These are phyloP conservation scores for Podospora pseudoanserina DNA, from an alignment of 495 filamentous ascomycete genomes.

Conservation along the genomic window DNA sequence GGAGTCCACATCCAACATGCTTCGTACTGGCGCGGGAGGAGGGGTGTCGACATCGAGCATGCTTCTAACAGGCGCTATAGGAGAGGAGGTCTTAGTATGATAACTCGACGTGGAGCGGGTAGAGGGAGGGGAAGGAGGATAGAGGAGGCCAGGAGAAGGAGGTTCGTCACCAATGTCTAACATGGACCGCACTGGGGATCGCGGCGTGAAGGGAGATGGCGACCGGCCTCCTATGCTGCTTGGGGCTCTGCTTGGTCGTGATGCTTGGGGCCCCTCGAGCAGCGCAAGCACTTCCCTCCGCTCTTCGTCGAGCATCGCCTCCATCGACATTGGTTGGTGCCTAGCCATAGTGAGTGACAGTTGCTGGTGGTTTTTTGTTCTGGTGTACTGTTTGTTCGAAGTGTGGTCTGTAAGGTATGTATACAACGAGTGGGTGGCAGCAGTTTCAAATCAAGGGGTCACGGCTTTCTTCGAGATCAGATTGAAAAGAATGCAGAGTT, in stretches of 20 bases:
- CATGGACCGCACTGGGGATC: slow-evolving; percentile 56
- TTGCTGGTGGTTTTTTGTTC: background rate
- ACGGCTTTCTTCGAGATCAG: background rate
- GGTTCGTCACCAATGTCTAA: slow-evolving; percentile 47
- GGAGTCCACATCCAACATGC: slow-evolving; percentile 42
- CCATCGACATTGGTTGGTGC: slow-evolving; percentile 56
- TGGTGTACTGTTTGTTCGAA: background rate
- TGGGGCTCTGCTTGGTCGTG: slow-evolving; percentile 33
- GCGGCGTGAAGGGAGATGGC: slow-evolving; percentile 47
- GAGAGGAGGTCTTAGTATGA: slow-evolving; percentile 26
- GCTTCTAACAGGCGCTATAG: slow-evolving; percentile 50
- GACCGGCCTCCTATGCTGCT: slow-evolving; percentile 39
- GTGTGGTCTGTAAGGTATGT: background rate
- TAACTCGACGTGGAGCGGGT: slow-evolving; percentile 29
- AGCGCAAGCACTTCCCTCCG: slow-evolving; percentile 64
- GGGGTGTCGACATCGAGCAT: slow-evolving; percentile 56
- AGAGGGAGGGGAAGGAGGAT: slow-evolving; percentile 10
- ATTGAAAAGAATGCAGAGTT: background rate
- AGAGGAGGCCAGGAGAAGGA: slow-evolving; percentile 21
- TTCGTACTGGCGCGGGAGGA: slow-evolving; percentile 35
- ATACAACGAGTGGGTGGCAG: background rate
- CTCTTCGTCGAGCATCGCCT: slow-evolving; percentile 70
- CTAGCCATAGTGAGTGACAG: slow-evolving; percentile 29
- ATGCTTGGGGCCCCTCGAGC: slow-evolving; percentile 45
- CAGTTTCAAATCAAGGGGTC: background rate